A percentile compares a stretch with the other conserved stretches of the same genome.
These are phyloP conservation scores for Setaria viridis DNA, from an alignment of 202 grass and related monocot genomes.

Conservation along the genomic window DNA sequence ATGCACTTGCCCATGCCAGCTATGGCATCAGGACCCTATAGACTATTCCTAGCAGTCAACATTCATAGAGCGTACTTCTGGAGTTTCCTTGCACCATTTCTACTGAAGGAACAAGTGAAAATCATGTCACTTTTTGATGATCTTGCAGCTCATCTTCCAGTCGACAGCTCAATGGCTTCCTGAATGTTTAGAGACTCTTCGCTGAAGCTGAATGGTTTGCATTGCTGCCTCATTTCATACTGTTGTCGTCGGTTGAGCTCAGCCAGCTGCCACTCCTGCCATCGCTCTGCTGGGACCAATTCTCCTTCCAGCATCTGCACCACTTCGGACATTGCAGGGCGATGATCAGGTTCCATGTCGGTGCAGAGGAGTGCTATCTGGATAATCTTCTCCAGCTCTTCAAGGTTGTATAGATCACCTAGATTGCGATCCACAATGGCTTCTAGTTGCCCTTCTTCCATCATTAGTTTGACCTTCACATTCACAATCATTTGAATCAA, in stretches of 20 bases:
- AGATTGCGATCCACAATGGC: constrained; percentile 69
- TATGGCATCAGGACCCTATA: constrained; percentile 3
- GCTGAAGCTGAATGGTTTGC: constrained; percentile 50
- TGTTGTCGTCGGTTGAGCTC: constrained; percentile 60
- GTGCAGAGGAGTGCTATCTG: constrained; percentile 90
- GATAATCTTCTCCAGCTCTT: constrained; percentile 65
- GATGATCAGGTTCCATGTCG: constrained; percentile 55
- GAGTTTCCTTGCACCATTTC: constrained; percentile 30
- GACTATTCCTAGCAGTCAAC: constrained; percentile 19
- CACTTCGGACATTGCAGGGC: constrained; percentile 90
- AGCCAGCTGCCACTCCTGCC: constrained; percentile 75
- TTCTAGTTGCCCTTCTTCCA: constrained; percentile 58
- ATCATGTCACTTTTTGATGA: constrained; percentile 26
- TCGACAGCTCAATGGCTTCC: constrained; percentile 68
- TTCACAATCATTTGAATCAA: constrained; percentile 29
- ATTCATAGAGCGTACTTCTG: neutral
- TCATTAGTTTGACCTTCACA: constrained; percentile 66
- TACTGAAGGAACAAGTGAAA: constrained; percentile 21
- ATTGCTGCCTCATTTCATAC: constrained; percentile 60
- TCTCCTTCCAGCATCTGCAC: constrained; percentile 84
- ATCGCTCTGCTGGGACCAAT: constrained; percentile 52
- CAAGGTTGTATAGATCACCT: constrained; percentile 32
- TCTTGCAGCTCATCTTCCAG: constrained; percentile 58
- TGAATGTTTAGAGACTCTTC: constrained; percentile 70
- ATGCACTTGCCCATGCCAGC: constrained; percentile 25